Evolutionary conservation across 2,329 filamentous ascomycete species (phyloP), one percentile per base, ranked within the genome.

Genomic region (Blastomyces percursus): DNA sequence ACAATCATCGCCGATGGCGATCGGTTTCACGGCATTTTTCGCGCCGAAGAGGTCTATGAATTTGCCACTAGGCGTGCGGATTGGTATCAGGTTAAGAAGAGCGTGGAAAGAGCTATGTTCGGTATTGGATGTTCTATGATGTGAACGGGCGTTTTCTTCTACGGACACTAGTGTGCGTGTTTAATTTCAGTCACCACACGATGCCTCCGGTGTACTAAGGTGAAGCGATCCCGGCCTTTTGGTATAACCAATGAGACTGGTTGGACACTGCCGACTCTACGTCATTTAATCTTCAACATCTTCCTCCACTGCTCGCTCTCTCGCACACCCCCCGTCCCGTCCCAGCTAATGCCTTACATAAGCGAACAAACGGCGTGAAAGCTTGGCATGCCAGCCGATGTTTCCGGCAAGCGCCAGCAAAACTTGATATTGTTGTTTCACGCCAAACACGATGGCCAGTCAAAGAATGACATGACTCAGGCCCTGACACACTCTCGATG

Each of bases 61-160:
- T 99, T 95, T 78, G 94, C 93, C 1, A 91, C 96, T 76, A 81
- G 94, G 67, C 81, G 94, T 68, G 92, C 92, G 59, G 94, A 99
- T 77, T 99, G 94, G 94, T 96, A 94, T 73, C 83, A 88, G 69
- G 90, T 99, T 12, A 89, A 88, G 78, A 85, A 84, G 66, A 86
- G 91, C 66, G 94, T 99, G 6, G 94, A 99, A 80, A 88, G 89
- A 76, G 91, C 91, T 65, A 96, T 99, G 91, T 97, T 96, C 77
- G 94, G 94, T 4, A 84, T 96, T 73, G 93, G 94, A 64, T 99
- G 94, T 75, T 74, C 73, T 55, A 72, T 95, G 52, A 97, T 96
- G 91, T 97, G 76, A 81, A 61, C 11, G 21, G 38, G 24, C 12
- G n/a, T 48, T 40, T 11, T 59, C 40, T 19, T 44, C 3, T 4